A percentile compares a stretch with the other conserved stretches of the same genome.
Conservation (phyloP, 2,329 filamentous ascomycete genomes). For the Fusarium solani-melongenae region DNA sequence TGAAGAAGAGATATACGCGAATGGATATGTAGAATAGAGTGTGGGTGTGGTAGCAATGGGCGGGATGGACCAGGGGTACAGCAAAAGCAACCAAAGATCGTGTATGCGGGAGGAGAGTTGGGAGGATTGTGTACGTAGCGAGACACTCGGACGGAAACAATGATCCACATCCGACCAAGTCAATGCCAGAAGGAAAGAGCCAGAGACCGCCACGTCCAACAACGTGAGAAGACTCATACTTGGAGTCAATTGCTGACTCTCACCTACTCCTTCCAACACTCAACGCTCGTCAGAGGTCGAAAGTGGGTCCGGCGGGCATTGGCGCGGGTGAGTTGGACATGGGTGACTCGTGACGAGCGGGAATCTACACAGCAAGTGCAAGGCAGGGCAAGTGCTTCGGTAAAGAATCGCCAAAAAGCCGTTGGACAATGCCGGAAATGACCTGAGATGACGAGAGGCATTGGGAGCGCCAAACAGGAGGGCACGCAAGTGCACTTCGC, state of each 20-base stretch:
- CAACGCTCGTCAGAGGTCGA: conserved; percentile 25
- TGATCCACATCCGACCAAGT: conserved; percentile 15
- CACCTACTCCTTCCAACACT: conserved; percentile 7
- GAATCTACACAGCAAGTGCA: background rate
- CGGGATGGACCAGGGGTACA: conserved; percentile 34
- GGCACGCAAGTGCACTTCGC: background rate
- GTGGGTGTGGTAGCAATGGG: conserved; percentile 35
- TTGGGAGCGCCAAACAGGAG: background rate
- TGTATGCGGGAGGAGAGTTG: conserved; percentile 35
- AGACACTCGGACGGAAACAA: conserved; percentile 16
- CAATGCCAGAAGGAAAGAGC: conserved; percentile 2
- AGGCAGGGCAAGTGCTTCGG: background rate
- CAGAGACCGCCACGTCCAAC: background rate
- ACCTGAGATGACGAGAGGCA: conserved; percentile 9
- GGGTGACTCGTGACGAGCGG: background rate
- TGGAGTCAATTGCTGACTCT: background rate
- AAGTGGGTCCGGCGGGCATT: conserved; percentile 18
- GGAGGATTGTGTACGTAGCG: background rate
- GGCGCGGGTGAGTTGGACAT: background rate
- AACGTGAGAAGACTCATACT: conserved; percentile 26
- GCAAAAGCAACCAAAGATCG: conserved; percentile 42
- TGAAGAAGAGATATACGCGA: conserved; percentile 9
- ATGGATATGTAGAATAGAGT: conserved; percentile 6
- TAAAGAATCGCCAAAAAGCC: background rate
- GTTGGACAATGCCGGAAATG: conserved; percentile 15